A percentile compares a stretch with the other conserved stretches of the same genome.
Conservation (phyloP, 352 stramenopile genomes). For the Phytophthora rubi region DNA sequence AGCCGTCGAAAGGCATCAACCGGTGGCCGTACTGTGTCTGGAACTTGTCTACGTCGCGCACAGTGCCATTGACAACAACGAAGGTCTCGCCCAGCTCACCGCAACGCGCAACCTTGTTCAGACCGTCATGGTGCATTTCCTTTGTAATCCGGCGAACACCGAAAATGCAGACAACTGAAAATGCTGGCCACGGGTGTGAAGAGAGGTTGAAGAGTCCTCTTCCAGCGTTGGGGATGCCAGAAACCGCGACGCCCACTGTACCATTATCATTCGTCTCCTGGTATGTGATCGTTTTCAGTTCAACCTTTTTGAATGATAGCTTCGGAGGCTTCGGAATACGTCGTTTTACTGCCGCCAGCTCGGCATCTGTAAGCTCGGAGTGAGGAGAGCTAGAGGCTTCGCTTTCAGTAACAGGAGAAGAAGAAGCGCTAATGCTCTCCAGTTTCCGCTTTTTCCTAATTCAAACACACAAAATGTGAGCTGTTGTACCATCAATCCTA, state of each 20-base stretch:
- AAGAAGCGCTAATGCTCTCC: constrained; percentile 51
- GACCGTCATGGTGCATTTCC: constrained; percentile 86
- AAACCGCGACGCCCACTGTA: constrained; percentile 83
- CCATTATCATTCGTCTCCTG: constrained; percentile 88
- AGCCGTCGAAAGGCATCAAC: constrained; percentile 78
- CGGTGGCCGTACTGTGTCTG: constrained; percentile 89
- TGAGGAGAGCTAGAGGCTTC: constrained; percentile 72
- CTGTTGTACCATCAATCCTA: neutral
- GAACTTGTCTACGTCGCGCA: constrained; percentile 89
- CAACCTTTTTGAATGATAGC: constrained; percentile 86
- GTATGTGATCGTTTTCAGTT: constrained; percentile 86
- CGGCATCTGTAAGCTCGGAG: constrained; percentile 78
- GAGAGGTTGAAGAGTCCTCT: constrained; percentile 88
- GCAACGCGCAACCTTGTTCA: constrained; percentile 88
- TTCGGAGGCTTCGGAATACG: constrained; percentile 86
- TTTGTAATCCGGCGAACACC: constrained; percentile 86
- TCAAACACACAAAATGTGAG: constrained; percentile 28
- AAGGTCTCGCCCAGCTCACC: constrained; percentile 89
- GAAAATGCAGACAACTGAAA: constrained; percentile 91
- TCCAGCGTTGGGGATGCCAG: constrained; percentile 83
- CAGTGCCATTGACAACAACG: constrained; percentile 85
- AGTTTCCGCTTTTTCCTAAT: constrained; percentile 80
- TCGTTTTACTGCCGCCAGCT: constrained; percentile 80
- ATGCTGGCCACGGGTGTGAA: constrained; percentile 78
- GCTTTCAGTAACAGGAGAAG: constrained; percentile 65